Evolutionary conservation across 441 rosid genomes (phyloP).

Genomic region (Pelargonium citronellum): DNA sequence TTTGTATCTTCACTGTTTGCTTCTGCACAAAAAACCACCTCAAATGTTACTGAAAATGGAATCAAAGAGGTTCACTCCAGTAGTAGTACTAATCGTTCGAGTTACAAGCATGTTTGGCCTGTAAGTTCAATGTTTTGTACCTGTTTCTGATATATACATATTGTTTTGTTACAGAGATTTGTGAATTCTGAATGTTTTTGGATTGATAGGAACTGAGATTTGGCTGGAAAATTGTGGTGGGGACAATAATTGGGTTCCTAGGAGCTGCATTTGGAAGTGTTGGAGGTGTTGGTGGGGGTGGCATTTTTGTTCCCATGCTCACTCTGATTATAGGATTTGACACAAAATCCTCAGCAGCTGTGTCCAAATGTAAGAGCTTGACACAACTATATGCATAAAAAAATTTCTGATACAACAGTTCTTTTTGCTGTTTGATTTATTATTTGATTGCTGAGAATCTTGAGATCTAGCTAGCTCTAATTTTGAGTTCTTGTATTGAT

Average conservation of each 20-base stretch:
- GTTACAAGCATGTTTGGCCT: constrained; percentile 84
- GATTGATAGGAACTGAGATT: constrained; percentile 29
- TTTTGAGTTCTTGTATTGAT: background rate
- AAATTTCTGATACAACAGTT: too few species aligned
- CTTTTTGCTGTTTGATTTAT: too few species aligned
- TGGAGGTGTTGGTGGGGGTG: constrained; percentile 43
- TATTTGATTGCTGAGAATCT: too few species aligned
- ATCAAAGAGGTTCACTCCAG: background rate
- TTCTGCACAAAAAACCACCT: background rate
- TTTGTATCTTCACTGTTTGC: background rate
- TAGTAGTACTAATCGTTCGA: constrained; percentile 10
- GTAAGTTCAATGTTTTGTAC: constrained; percentile 31
- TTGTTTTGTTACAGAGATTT: too few species aligned
- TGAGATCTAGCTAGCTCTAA: background rate
- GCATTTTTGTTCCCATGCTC: constrained; percentile 43
- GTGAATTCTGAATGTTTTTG: background rate
- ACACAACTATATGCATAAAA: too few species aligned
- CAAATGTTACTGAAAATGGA: too few species aligned
- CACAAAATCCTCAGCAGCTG: constrained; percentile 36
- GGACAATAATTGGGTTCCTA: constrained; percentile 35
- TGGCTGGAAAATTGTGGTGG: constrained; percentile 34
- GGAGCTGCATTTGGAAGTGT: constrained; percentile 46
- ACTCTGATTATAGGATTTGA: constrained; percentile 36
- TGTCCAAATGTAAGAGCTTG: constrained; percentile 32
- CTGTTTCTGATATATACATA: background rate